Evolutionary conservation across 495 filamentous ascomycete species (phyloP), one percentile per base, ranked within the genome.

Genomic region (Penicillium pulvis): DNA sequence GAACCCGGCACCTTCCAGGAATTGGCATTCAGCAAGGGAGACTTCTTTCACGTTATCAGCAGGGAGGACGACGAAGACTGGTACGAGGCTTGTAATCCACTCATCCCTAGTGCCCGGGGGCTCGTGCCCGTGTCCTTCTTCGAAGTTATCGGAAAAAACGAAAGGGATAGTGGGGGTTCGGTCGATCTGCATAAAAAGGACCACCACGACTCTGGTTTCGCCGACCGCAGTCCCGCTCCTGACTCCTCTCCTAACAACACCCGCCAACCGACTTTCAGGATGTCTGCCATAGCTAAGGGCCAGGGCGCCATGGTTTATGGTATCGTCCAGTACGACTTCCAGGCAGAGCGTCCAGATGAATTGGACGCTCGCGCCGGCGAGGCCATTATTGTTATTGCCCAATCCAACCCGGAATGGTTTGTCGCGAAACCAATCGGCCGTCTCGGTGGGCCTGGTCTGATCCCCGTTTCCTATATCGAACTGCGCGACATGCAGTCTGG

Each of bases 351-450:
- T 52, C 90, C 93, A 2, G 95, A 98, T 63, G 94, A 98, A 73
- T 74, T 98, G 60, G 93, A 97, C 60, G 95, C 95, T 26, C 95
- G 94, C 71, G 86, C 88, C 47, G 95, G 94, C 55, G 94, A 98
- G 72, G 90, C 91, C 36, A 97, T 98, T 66, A 97, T 98, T 56
- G 92, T 98, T 28, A 98, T 98, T 69, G 94, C 94, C 41, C 94
- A 97, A 73, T 98, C 94, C n/a, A 97, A 98, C 65, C 92, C 93
- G 36, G 94, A 98, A 71, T 98, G 94, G 94, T 98, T 97, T 66
- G 94, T 98, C 64, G 95, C 95, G 16, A 98, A 98, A 75, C 95
- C 94, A 7, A 98, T 98, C 67, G 92, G 93, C 53, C 83, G 95
- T 62, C 81, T 98, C 20, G 94, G 94, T 23, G 94, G 94, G 11